Evolutionary conservation across 495 filamentous ascomycete genomes (phyloP), one percentile per base, ranked within the genome.

Genomic region (Lophiotrema nucula): DNA sequence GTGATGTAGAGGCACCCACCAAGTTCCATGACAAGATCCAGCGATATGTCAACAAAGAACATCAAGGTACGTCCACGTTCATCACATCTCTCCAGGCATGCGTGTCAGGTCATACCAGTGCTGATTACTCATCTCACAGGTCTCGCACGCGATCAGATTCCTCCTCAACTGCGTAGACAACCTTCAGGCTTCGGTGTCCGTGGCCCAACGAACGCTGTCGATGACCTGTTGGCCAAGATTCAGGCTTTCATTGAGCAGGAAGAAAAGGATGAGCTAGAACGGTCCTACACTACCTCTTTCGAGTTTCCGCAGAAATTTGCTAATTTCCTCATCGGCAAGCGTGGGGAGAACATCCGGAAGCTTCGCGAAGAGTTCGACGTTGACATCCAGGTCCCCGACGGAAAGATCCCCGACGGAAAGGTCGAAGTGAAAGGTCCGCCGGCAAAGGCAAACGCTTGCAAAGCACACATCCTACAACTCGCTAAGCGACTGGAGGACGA

Each of bases 341-440:
- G 84, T 35, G 93, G 93, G 22, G 91, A 91, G 74, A 92, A 92
- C 71, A 93, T 97, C 74, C 89, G 89, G 58, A 92, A 95, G 68
- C 78, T 96, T n/a, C 88, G 91, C 16, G 93, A 97, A 27, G 90
- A 93, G 69, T 95, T 95, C 64, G 95, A 97, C 69, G 95, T 99
- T 27, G 93, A 97, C 41, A 97, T 99, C 64, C 88, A 95, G 68
- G 83, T 97, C 28, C 78, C 83, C 56, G 82, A 86, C 44, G 84
- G 84, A 62, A 85, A 83, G 72, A 82, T 87, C 27, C 78, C 83
- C 56, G 82, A 86, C 44, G 84, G 84, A 62, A 85, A 83, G 72
- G 82, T 87, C 27, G 83, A 85, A 58, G 77, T 88, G 65, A 86
- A 86, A 70, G 84, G 84, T n/a, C 84, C 84, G 12, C 80, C 83